Conservation (phyloP, 2,329 filamentous ascomycete species). For the Sporothrix luriei region DNA sequence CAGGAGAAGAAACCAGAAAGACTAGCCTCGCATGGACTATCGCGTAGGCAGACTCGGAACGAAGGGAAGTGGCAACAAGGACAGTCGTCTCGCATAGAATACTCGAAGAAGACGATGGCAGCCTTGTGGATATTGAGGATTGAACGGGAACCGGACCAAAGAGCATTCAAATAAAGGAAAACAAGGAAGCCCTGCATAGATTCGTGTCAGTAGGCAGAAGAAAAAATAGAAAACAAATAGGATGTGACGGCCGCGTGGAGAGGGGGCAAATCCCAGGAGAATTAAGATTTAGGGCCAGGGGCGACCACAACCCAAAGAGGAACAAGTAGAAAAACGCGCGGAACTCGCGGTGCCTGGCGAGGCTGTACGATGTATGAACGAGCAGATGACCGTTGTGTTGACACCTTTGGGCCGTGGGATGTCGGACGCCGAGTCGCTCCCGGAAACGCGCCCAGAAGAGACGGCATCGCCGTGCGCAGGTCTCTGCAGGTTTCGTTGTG, state of each 20-base stretch:
- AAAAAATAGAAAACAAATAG: background rate
- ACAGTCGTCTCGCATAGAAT: conserved; percentile 2
- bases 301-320: background rate
- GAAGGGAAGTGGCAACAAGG: no score
- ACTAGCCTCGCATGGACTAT: background rate
- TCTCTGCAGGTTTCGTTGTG: background rate
- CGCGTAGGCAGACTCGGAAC: no score
- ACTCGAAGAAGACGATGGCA: conserved; percentile 17
- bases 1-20: background rate
- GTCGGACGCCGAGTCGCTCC: background rate
- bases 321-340: conserved; percentile 8
- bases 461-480: background rate
- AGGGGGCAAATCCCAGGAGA: conserved; percentile 4
- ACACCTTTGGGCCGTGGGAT: background rate
- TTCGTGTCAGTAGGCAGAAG: background rate
- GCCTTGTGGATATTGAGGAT: conserved; percentile 22
- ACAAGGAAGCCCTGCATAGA: background rate
- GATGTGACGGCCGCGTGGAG: background rate
- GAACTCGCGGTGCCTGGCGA: background rate
- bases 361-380: no score
- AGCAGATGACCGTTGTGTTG: background rate
- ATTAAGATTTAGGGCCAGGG: conserved; percentile 11
- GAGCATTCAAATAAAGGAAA: background rate
- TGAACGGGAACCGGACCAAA: background rate
- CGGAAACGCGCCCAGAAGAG: background rate